Evolutionary conservation across 495 filamentous ascomycete species (phyloP).

Genomic region (Poronia punctata): DNA sequence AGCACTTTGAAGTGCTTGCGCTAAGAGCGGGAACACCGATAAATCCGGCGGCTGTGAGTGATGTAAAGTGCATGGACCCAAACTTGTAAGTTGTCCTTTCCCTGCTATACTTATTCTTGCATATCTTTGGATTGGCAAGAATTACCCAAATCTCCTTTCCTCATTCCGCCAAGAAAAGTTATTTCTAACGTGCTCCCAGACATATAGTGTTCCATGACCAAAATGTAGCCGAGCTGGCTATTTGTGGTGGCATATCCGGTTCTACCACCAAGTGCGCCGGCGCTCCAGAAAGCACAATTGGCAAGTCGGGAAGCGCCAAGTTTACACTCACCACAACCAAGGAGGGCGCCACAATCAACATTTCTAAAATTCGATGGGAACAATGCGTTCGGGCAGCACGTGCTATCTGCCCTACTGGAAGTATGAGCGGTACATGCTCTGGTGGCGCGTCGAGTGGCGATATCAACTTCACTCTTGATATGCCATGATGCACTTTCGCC

Average conservation of each 20-base stretch:
- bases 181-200: slow-evolving; percentile 19
- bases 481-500: slow-evolving; percentile 12
- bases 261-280: slow-evolving; percentile 37
- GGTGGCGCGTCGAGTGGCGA: slow-evolving; percentile 43
- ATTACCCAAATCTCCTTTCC: not conserved
- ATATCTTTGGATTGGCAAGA: not conserved
- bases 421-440: slow-evolving; percentile 37
- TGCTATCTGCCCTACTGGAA: slow-evolving; percentile 41
- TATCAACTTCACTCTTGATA: slow-evolving; percentile 38
- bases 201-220: slow-evolving; percentile 47
- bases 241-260: slow-evolving; percentile 47
- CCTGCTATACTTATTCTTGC: not conserved
- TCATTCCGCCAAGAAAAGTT: not conserved
- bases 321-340: slow-evolving; percentile 35
- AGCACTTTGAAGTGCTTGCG: slow-evolving; percentile 28
- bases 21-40: slow-evolving; percentile 25
- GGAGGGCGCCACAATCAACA: slow-evolving; percentile 37
- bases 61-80: slow-evolving; percentile 28
- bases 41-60: slow-evolving; percentile 29
- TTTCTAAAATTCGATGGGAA: slow-evolving; percentile 47
- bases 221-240: slow-evolving; percentile 45
- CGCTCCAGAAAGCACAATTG: slow-evolving; percentile 29
- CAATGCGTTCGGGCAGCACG: slow-evolving; percentile 41
- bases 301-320: slow-evolving; percentile 38
- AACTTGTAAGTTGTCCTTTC: slow-evolving; percentile 22